phyloP scores from a whole-genome alignment of 106 monocot species.

The Narthecium ossifragum region DNA sequence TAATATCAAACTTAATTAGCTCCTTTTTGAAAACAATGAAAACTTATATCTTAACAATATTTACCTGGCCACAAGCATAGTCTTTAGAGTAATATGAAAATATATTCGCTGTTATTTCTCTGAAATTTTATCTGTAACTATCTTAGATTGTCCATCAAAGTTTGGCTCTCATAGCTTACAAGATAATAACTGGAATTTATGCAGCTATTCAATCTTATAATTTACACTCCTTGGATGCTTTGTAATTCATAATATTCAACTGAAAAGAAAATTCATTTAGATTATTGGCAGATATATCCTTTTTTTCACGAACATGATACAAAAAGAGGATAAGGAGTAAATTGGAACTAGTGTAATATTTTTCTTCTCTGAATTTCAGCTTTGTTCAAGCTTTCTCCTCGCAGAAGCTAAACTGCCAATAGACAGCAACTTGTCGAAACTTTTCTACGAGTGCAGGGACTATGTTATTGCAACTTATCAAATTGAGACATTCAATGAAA shows the following conservation, averaged over 20 bases:
- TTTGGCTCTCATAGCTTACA: not conserved
- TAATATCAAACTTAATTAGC: too few species aligned
- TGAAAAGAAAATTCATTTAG: slow-evolving; percentile 45
- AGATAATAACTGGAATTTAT: slow-evolving; percentile 17
- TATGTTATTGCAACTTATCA: slow-evolving; percentile 37
- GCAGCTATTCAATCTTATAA: slow-evolving; percentile 35
- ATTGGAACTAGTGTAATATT: not conserved
- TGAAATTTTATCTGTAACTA: too few species aligned
- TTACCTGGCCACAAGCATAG: too few species aligned
- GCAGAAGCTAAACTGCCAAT: slow-evolving; percentile 44
- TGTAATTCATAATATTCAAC: slow-evolving; percentile 44
- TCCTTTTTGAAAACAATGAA: too few species aligned
- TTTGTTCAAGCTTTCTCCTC: slow-evolving; percentile 49
- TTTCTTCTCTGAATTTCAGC: slow-evolving; percentile 28
- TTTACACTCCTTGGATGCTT: not conserved
- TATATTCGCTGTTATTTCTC: too few species aligned
- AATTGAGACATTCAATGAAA: slow-evolving; percentile 44
- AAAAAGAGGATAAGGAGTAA: not conserved
- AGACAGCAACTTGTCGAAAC: slow-evolving; percentile 41
- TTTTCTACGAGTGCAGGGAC: slow-evolving; percentile 72
- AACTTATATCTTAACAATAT: too few species aligned
- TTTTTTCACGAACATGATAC: too few species aligned
- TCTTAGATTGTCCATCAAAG: too few species aligned
- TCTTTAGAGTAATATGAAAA: too few species aligned
- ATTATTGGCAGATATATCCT: not conserved